Conservation (phyloP, 805 yeast species). For the Candida gorgasii region DNA sequence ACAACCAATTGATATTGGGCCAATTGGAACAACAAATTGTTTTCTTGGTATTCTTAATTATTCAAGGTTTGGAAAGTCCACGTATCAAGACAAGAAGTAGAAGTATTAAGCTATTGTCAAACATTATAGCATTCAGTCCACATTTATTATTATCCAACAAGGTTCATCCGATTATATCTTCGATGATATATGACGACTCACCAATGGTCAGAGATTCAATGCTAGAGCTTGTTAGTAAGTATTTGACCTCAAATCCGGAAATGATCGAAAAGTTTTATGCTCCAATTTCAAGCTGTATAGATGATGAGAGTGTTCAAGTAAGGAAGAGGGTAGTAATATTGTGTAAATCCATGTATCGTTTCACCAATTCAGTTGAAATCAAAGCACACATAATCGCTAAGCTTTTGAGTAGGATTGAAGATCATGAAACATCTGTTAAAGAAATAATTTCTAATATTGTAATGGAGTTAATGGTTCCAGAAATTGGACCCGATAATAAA, state of each 20-base stretch:
- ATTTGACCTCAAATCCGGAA: slow-evolving; percentile 44
- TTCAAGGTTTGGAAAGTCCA: slow-evolving; percentile 25
- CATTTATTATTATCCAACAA: slow-evolving; percentile 48
- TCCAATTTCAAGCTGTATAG: slow-evolving; percentile 48
- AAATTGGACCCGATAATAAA: not conserved
- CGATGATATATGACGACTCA: slow-evolving; percentile 57
- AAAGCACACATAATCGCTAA: slow-evolving; percentile 49
- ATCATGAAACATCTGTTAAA: slow-evolving; percentile 57
- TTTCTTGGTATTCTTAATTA: not conserved
- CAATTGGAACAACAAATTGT: not conserved
- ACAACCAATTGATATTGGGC: not conserved
- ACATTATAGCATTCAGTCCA: slow-evolving; percentile 54
- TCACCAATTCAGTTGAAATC: slow-evolving; percentile 27
- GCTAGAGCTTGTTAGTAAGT: slow-evolving; percentile 60
- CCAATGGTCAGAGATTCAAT: slow-evolving; percentile 78
- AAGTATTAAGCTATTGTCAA: slow-evolving; percentile 64
- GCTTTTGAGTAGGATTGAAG: slow-evolving; percentile 58
- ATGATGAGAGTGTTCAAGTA: slow-evolving; percentile 65
- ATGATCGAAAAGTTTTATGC: slow-evolving; percentile 50
- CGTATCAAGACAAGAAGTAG: slow-evolving; percentile 43
- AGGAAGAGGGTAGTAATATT: slow-evolving; percentile 61
- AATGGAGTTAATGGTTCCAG: slow-evolving; percentile 1
- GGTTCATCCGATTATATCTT: slow-evolving; percentile 54
- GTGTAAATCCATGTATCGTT: slow-evolving; percentile 46
- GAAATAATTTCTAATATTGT: not conserved